A percentile compares a stretch with the other conserved stretches of the same genome.
phyloP scores from a whole-genome alignment of 192 early-diverging fungal genomes.

The Coemansia sp. region DNA sequence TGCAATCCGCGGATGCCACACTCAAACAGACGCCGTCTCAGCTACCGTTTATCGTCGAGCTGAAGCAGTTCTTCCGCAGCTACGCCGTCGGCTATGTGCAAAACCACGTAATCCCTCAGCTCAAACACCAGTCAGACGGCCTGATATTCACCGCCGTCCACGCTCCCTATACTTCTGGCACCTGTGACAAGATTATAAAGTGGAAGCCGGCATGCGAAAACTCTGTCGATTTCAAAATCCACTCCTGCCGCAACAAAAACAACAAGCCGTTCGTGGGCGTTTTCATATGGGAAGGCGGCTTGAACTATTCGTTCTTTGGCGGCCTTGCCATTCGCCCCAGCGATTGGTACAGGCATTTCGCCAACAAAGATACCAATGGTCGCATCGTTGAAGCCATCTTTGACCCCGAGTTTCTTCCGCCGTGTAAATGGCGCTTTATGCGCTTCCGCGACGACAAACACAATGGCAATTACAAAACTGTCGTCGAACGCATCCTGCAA shows the following conservation, averaged over 20 bases:
- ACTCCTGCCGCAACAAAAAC: constrained; percentile 11
- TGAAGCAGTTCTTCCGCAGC: constrained; percentile 66
- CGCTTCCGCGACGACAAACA: constrained; percentile 78
- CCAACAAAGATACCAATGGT: constrained; percentile 36
- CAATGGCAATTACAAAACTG: constrained; percentile 62
- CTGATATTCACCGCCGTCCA: constrained; percentile 68
- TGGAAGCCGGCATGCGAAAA: constrained; percentile 85
- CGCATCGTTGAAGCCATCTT: constrained; percentile 63
- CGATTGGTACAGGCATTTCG: constrained; percentile 53
- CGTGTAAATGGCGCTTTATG: constrained; percentile 65
- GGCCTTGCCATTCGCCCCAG: constrained; percentile 54
- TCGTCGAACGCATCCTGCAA: constrained; percentile 57
- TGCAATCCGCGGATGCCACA: not conserved
- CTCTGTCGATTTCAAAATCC: constrained; percentile 71
- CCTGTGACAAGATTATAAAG: constrained; percentile 66
- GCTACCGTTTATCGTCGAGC: constrained; percentile 37
- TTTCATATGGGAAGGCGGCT: constrained; percentile 49
- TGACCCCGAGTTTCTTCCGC: constrained; percentile 49
- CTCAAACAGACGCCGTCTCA: not conserved
- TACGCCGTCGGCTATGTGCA: constrained; percentile 61
- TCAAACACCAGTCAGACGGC: constrained; percentile 70
- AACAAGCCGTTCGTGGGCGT: constrained; percentile 50
- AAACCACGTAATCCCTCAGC: constrained; percentile 53
- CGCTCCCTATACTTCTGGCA: constrained; percentile 63
- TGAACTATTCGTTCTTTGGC: constrained; percentile 45